Evolutionary conservation across 306 rosid genomes (phyloP).

Genomic region (Fragaria vesca): DNA sequence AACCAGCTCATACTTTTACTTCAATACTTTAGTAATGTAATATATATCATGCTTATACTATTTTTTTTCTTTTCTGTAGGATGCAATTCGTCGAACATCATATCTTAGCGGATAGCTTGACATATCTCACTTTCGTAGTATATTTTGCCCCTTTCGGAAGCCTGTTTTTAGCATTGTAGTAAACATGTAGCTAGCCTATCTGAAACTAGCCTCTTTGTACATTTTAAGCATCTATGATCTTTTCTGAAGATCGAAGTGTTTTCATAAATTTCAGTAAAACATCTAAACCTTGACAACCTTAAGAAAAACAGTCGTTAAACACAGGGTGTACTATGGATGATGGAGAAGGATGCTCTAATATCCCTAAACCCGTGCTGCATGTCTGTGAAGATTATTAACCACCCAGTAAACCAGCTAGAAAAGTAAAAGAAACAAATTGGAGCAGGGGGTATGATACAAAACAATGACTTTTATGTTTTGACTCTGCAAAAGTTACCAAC

Average conservation of each 20-base stretch:
- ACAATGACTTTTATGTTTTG: slow-evolving; percentile 56
- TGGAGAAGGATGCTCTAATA: background rate
- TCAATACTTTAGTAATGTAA: background rate
- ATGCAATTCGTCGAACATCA: background rate
- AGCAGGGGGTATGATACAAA: slow-evolving; percentile 21
- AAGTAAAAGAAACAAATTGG: slow-evolving; percentile 25
- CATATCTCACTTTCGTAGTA: background rate
- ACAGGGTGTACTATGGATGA: background rate
- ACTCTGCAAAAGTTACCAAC: slow-evolving; percentile 57
- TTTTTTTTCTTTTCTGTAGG: background rate
- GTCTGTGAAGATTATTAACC: background rate
- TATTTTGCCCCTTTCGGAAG: background rate
- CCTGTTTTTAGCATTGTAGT: background rate
- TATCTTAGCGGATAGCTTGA: background rate
- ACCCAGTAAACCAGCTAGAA: background rate
- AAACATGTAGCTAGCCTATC: background rate
- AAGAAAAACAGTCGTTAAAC: background rate
- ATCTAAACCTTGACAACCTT: background rate
- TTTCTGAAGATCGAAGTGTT: background rate
- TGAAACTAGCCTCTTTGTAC: background rate
- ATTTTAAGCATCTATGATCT: background rate
- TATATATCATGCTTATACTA: background rate
- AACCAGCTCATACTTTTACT: slow-evolving; percentile 1
- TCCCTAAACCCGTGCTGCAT: background rate
- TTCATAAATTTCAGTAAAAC: background rate